These are phyloP conservation scores for Magnolia kwangsiensis DNA, from an alignment of 164 flowering plant species.

Conservation along the genomic window DNA sequence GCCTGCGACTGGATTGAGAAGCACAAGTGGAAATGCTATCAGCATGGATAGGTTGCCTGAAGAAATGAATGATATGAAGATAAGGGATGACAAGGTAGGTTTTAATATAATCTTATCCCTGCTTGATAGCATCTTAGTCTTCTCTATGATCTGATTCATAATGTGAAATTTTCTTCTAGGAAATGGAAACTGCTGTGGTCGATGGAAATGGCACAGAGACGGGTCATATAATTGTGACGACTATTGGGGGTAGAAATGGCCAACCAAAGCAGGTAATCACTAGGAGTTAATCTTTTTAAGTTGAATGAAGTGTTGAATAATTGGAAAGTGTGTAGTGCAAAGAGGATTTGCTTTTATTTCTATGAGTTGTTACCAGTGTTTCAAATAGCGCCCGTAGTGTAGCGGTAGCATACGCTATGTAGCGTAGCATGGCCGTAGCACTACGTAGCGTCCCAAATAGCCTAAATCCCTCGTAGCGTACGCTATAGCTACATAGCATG, in stretches of 20 bases:
- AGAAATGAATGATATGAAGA: constrained; percentile 79
- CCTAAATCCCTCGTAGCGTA: too few species aligned
- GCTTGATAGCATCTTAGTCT: neutral
- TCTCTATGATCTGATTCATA: neutral
- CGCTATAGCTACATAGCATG: too few species aligned
- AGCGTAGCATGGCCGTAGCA: too few species aligned
- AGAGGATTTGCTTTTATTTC: neutral
- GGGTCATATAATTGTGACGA: constrained; percentile 70
- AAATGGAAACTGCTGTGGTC: constrained; percentile 54
- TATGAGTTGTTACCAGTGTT: too few species aligned
- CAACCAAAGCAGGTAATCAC: constrained; percentile 53
- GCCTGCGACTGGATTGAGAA: constrained; percentile 47
- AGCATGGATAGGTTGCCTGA: constrained; percentile 65
- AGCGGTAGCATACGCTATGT: too few species aligned
- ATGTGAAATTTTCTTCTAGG: constrained; percentile 21
- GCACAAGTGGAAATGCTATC: constrained; percentile 34
- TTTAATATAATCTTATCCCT: neutral
- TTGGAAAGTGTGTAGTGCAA: neutral
- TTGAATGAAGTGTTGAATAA: neutral
- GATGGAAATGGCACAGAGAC: constrained; percentile 68
- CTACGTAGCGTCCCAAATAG: too few species aligned
- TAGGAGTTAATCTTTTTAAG: neutral
- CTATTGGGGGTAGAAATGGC: constrained; percentile 65
- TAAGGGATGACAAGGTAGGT: constrained; percentile 68
- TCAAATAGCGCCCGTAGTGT: too few species aligned